These are phyloP conservation scores for Lactuca saligna DNA, from an alignment of 129 eudicot species.

Conservation along the genomic window DNA sequence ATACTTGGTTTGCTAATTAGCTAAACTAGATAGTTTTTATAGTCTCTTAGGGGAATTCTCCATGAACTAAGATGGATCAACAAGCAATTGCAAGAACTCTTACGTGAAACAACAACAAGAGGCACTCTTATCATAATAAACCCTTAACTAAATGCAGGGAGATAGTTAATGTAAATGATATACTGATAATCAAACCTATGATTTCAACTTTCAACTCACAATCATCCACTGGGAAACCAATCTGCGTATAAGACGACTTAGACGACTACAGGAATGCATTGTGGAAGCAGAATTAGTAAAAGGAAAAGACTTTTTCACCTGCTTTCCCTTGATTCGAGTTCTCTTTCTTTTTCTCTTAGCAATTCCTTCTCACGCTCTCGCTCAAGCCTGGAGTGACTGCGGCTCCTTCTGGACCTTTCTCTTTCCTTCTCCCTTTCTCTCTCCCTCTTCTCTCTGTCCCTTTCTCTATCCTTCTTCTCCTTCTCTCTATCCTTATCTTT, in stretches of 20 bases:
- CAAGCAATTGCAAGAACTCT: background rate
- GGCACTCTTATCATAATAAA: background rate
- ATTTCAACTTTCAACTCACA: background rate
- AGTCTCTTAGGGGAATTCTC: constrained; percentile 17
- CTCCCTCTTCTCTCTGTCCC: constrained; percentile 22
- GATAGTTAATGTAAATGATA: background rate
- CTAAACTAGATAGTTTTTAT: constrained; percentile 39
- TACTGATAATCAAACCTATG: constrained; percentile 1
- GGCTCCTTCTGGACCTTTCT: constrained; percentile 38
- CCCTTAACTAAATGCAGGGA: constrained; percentile 13
- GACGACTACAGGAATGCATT: background rate
- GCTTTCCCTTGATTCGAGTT: constrained; percentile 67
- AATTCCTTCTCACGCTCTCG: constrained; percentile 55
- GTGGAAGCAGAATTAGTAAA: background rate
- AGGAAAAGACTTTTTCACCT: constrained; percentile 46
- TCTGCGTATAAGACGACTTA: background rate
- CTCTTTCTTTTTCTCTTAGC: constrained; percentile 51
- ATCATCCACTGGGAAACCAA: constrained; percentile 3
- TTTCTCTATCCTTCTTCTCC: constrained; percentile 31
- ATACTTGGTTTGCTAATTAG: constrained; percentile 24
- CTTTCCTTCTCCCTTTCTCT: constrained; percentile 28
- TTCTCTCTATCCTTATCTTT: constrained; percentile 20
- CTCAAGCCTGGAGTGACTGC: constrained; percentile 48
- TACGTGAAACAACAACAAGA: background rate
- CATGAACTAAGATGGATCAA: constrained; percentile 2